Percentiles rank a stretch among this genome's conserved stretches.
These are phyloP conservation scores for Corinectria fuckeliana DNA, from an alignment of 2,329 filamentous ascomycete species.

Conservation along the genomic window DNA sequence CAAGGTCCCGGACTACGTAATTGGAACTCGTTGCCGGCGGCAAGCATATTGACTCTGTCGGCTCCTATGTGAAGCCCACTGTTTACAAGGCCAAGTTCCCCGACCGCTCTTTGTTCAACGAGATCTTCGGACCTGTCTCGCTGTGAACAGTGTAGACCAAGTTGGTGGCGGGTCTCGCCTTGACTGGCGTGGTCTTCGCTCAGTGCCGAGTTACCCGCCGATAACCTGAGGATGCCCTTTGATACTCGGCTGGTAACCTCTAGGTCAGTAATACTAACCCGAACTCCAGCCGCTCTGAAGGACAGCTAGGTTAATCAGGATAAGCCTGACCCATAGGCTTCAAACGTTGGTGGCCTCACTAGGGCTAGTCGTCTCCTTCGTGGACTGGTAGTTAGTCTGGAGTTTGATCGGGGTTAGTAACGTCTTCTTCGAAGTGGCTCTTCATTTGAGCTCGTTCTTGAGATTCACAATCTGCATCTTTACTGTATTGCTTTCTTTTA, in stretches of 20 bases:
- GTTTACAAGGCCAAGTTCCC: conserved; percentile 78
- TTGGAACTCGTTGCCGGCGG: conserved; percentile 78
- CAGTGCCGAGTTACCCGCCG: conserved; percentile 54
- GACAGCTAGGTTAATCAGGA: too few species aligned
- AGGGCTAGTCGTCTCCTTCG: too few species aligned
- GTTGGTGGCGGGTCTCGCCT: conserved; percentile 51
- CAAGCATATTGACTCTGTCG: conserved; percentile 76
- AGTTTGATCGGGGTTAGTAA: too few species aligned
- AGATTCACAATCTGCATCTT: too few species aligned
- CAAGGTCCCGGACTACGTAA: conserved; percentile 73
- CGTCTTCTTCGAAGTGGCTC: too few species aligned
- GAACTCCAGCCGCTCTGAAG: rapidly evolving
- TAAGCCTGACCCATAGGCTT: too few species aligned
- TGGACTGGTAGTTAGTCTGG: too few species aligned
- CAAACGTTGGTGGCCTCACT: too few species aligned
- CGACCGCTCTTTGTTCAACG: conserved; percentile 73
- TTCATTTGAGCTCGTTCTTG: too few species aligned
- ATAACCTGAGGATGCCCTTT: conserved; percentile 57
- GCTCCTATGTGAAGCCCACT: conserved; percentile 84
- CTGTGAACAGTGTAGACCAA: conserved; percentile 54
- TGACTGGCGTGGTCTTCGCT: conserved; percentile 59
- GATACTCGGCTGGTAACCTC: conserved; percentile 63
- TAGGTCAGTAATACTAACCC: conserved; percentile 51
- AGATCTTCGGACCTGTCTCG: conserved; percentile 81
- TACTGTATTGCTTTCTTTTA: too few species aligned